These are phyloP conservation scores for Mortierella sp. DNA, from an alignment of 371 early-diverging fungal genomes.

Conservation along the genomic window DNA sequence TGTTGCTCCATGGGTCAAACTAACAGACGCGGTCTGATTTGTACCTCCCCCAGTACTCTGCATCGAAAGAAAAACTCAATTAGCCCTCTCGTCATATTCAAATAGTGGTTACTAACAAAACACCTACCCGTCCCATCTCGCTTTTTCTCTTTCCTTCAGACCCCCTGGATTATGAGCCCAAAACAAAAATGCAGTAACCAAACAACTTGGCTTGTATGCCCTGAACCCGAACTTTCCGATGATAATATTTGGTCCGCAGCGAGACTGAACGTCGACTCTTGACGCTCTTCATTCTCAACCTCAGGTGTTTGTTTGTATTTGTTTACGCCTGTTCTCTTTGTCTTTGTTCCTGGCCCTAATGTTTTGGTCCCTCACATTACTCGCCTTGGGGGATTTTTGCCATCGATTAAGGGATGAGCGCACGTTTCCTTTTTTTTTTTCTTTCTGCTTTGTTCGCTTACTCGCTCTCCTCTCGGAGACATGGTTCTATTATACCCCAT, in stretches of 20 bases:
- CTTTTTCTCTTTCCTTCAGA: not conserved
- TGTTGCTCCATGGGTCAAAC: not conserved
- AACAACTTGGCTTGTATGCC: not conserved
- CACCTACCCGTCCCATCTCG: not conserved
- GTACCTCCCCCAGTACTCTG: not conserved
- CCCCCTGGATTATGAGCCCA: not conserved
- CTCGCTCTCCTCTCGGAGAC: not conserved
- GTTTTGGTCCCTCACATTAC: not conserved
- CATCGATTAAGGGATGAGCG: not conserved
- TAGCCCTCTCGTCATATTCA: not conserved
- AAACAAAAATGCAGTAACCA: not conserved
- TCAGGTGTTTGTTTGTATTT: not conserved
- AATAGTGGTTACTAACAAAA: not conserved
- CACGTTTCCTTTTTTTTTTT: not conserved
- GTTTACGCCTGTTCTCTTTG: not conserved
- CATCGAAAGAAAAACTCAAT: not conserved
- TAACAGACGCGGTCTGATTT: not conserved
- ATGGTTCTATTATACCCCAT: not conserved
- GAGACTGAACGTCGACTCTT: not conserved
- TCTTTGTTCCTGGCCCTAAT: not conserved
- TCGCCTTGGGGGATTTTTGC: not conserved
- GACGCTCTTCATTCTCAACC: not conserved
- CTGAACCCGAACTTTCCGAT: not conserved
- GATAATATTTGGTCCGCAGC: not conserved
- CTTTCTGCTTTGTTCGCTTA: not conserved